Conservation (phyloP, 2,329 filamentous ascomycete species). For the Stemphylium vesicarium region DNA sequence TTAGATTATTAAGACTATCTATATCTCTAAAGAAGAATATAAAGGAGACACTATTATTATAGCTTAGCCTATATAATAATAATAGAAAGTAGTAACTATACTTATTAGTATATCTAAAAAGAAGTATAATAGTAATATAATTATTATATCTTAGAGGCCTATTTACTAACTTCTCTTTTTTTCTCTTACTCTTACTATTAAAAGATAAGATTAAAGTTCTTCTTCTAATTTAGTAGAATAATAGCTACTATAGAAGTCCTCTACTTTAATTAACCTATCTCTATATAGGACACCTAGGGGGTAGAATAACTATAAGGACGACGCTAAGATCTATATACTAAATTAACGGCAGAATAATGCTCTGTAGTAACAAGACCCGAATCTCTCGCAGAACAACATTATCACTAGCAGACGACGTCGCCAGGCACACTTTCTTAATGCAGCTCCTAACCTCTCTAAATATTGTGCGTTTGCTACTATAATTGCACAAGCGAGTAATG, state of each 20-base stretch:
- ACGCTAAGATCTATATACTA: background rate
- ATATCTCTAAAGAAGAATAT: too few species aligned
- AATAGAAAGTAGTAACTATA: background rate
- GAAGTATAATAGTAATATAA: background rate
- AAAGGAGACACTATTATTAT: conserved; percentile 2
- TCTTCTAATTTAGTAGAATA: background rate
- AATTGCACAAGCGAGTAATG: too few species aligned
- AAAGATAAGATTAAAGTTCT: background rate
- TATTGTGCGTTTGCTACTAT: too few species aligned
- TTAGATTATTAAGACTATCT: too few species aligned
- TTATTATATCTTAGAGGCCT: background rate
- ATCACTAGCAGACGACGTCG: conserved; percentile 2
- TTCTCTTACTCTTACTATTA: background rate
- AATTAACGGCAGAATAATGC: background rate
- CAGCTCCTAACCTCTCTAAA: background rate
- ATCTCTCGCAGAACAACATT: conserved; percentile 4
- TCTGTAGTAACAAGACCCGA: background rate
- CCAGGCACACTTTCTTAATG: too few species aligned
- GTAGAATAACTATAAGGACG: background rate
- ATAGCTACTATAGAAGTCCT: background rate
- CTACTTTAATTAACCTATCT: background rate
- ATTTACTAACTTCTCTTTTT: background rate
- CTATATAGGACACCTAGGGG: background rate
- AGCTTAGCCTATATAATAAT: background rate
- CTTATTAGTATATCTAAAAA: background rate